A percentile compares a stretch with the other conserved stretches of the same genome.
Evolutionary conservation across 1,284 basidiomycete species (phyloP).

Genomic region (Ustilago esculenta): DNA sequence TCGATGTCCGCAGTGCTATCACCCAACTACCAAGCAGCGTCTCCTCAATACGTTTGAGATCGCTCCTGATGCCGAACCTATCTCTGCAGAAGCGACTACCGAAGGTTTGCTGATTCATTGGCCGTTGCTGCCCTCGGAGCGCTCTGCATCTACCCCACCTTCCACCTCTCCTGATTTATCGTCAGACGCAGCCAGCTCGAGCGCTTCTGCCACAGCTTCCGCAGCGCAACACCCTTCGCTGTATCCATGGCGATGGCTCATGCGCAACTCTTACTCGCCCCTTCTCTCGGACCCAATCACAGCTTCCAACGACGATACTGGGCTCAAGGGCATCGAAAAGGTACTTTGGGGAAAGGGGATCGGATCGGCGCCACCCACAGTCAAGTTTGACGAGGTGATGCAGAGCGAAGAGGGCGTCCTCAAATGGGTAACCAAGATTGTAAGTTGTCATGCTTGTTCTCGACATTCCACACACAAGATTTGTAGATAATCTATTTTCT

Average conservation of each 20-base stretch:
- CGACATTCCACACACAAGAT: too few relatives aligned
- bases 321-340: conserved; percentile 38
- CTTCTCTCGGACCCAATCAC: conserved; percentile 70
- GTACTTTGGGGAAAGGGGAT: conserved; percentile 84
- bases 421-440: conserved; percentile 81
- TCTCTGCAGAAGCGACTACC: conserved; percentile 73
- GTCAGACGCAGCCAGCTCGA: conserved; percentile 4
- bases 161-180: neutral
- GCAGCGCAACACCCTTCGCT: conserved; percentile 74
- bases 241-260: conserved; percentile 88
- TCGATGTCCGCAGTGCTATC: conserved; percentile 86
- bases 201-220: neutral
- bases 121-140: conserved; percentile 59
- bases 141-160: conserved; percentile 3
- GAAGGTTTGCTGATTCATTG: conserved; percentile 76
- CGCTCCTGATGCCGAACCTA: conserved; percentile 76
- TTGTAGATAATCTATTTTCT: too few relatives aligned
- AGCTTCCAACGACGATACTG: conserved; percentile 67
- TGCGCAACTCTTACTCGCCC: conserved; percentile 79
- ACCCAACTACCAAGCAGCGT: conserved; percentile 87
- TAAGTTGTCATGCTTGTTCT: too few relatives aligned
- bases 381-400: conserved; percentile 82
- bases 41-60: conserved; percentile 89
- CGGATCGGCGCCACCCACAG: conserved; percentile 77
- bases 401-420: conserved; percentile 76